Percentiles rank a stretch among this genome's conserved stretches.
phyloP scores from a whole-genome alignment of 768 basidiomycete species.

The Tremella fuciformis region DNA sequence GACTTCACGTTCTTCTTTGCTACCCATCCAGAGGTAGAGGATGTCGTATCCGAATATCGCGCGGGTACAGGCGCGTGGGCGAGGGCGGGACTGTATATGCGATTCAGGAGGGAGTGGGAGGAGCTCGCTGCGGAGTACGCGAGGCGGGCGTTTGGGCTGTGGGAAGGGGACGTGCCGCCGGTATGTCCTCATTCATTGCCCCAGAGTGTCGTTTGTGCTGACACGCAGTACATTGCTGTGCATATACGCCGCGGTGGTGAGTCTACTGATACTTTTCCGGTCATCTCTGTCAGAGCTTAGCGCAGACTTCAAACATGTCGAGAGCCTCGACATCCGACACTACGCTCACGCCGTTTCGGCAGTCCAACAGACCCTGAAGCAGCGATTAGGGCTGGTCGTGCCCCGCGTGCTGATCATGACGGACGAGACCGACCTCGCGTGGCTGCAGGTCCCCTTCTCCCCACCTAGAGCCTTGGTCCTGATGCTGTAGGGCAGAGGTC shows the following conservation, averaged over 20 bases:
- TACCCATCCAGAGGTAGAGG: not conserved
- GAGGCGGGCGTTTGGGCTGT: conserved; percentile 8
- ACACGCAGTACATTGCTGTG: conserved; percentile 6
- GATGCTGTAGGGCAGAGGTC: too few species aligned
- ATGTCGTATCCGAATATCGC: conserved; percentile 2
- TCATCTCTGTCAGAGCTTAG: not conserved
- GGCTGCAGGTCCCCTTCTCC: not conserved
- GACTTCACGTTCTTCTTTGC: not conserved
- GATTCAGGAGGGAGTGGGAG: conserved; percentile 5
- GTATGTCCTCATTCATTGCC: too few species aligned
- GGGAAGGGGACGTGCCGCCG: not conserved
- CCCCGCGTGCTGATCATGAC: conserved; percentile 10
- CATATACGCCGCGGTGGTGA: conserved; percentile 15
- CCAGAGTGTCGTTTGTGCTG: too few species aligned
- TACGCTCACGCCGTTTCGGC: not conserved
- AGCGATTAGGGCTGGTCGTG: not conserved
- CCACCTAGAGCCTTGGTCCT: too few species aligned
- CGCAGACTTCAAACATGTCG: too few species aligned
- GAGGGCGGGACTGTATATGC: conserved; percentile 12
- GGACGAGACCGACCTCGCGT: conserved; percentile 8
- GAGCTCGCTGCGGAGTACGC: conserved; percentile 13
- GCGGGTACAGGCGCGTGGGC: conserved; percentile 4
- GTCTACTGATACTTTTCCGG: not conserved
- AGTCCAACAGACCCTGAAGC: not conserved
- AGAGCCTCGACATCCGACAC: not conserved